Conservation (phyloP, 2,329 filamentous ascomycete genomes). For the Hypoxylon sp. region DNA sequence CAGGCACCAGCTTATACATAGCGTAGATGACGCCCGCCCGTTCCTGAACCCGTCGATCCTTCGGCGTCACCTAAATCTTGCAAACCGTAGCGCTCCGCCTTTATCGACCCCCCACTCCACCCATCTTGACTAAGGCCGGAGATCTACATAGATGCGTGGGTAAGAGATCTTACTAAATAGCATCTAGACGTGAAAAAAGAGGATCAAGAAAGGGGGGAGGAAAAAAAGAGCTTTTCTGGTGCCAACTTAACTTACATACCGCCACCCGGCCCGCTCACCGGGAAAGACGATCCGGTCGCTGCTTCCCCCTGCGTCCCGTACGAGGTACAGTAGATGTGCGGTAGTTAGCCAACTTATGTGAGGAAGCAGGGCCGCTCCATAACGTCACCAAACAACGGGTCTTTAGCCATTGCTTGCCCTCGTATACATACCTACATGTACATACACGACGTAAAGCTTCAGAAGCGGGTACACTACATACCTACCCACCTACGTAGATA, state of each 20-base stretch:
- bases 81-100: constrained; percentile 26
- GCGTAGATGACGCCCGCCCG: background rate
- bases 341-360: background rate
- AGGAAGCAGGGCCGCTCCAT: background rate
- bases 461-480: background rate
- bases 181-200: background rate
- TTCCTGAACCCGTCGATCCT: constrained; percentile 1
- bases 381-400: constrained; percentile 16
- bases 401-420: background rate
- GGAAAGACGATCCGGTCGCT: constrained; percentile 20
- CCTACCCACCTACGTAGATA: no score
- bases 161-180: constrained; percentile 8
- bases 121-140: background rate
- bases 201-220: background rate
- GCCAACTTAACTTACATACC: background rate
- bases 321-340: background rate
- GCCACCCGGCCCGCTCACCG: constrained; percentile 18
- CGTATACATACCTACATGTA: background rate
- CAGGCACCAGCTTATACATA: no score
- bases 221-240: constrained; percentile 1
- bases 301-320: constrained; percentile 16
- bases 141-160: background rate
- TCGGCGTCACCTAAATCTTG: constrained; percentile 13
- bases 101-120: constrained; percentile 28
- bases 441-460: background rate